Evolutionary conservation across 257 asterid genomes (phyloP), one percentile per base, ranked within the genome.

Genomic region (Sherardia arvensis): DNA sequence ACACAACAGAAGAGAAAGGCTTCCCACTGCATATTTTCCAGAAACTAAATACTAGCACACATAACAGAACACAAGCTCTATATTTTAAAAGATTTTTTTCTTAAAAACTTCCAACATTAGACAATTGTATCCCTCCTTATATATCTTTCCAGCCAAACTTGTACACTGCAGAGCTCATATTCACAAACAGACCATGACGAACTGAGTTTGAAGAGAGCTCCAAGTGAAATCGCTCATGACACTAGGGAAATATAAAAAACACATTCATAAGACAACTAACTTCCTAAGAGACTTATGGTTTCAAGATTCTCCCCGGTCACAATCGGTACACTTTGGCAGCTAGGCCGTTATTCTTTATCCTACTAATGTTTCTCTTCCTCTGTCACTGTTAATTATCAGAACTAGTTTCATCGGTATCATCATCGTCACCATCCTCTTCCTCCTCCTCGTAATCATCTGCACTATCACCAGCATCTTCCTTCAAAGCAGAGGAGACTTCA

Each of bases 401-500:
- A 83, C 86, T 80, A 30, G 87, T 84, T 65, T 75, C 94, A n/a
- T 75, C 87, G 61, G 85, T 78, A 73, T 78, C 85, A 1, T 43
- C 51, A 0, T 15, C n/a, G 7, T 43, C 51, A 14, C 17, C 49
- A 40, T n/a, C n/a, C 49, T 8, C 49, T 15, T 40, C 10, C 49
- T 14, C 5, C 49, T 40, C 7, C 49, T 40, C 51, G 4, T 43
- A n/a, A 43, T 17, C 51, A 14, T 84, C 94, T 17, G 73, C 48
- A 40, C 7, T 86, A 66, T 84, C 79, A 73, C 76, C 85, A 48
- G 81, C 86, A 43, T 81, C 90, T 78, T 82, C 87, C 29, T 87
- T 84, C 64, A 78, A 79, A 79, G 87, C 78, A 33, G 94, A 74
- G 33, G 86, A 87, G 75, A 84, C 65, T 78, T 84, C 91, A 10